phyloP scores from a whole-genome alignment of 305 asterid genomes.

The Fraxinus latifolia region DNA sequence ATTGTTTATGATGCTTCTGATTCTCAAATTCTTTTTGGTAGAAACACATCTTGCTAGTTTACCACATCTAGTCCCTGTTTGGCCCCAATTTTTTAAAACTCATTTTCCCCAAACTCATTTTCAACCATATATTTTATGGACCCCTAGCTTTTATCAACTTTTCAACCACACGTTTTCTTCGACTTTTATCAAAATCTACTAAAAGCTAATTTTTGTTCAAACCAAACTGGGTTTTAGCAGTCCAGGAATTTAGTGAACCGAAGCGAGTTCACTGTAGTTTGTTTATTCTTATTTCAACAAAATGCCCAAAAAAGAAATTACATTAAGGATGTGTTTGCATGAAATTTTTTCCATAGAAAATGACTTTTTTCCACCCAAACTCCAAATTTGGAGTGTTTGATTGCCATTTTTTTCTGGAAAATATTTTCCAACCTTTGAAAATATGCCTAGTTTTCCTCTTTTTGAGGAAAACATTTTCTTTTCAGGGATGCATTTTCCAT shows the following conservation, averaged over 20 bases:
- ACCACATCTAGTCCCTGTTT: neutral
- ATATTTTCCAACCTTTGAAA: no score
- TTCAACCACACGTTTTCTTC: neutral
- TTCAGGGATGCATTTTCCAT: no score
- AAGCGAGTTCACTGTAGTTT: neutral
- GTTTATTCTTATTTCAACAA: neutral
- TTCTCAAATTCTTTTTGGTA: neutral
- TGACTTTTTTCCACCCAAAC: no score
- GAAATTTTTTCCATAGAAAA: no score
- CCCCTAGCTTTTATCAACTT: no score
- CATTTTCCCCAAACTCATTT: neutral
- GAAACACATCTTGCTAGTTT: neutral
- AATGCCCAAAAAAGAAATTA: neutral
- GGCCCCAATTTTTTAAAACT: neutral
- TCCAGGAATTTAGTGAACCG: constrained; percentile 1
- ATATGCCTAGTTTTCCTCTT: no score
- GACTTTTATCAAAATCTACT: neutral
- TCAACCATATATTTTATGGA: neutral
- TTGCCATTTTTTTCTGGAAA: no score
- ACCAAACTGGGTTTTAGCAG: neutral
- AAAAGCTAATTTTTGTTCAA: no score
- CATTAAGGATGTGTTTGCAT: neutral
- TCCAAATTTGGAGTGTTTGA: no score
- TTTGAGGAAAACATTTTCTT: no score
- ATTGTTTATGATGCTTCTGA: neutral